A percentile compares a stretch with the other conserved stretches of the same genome.
These are phyloP conservation scores for Rhizoclosmatium sp. DNA, from an alignment of 192 early-diverging fungal species.

Conservation along the genomic window DNA sequence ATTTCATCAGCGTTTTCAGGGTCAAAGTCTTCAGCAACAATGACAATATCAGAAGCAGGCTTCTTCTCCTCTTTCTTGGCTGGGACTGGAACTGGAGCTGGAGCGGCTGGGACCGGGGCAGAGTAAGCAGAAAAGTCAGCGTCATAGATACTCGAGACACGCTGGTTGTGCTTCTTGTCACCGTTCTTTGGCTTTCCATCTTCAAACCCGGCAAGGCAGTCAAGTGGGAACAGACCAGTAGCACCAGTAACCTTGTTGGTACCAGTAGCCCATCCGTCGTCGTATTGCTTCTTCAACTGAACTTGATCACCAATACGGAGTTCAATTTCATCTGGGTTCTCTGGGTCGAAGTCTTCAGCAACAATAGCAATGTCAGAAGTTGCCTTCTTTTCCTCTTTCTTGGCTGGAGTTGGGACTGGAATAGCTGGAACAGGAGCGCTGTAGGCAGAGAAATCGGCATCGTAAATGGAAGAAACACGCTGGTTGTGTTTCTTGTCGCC, in stretches of 20 bases:
- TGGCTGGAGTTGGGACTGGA: background rate
- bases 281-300: constrained; percentile 20
- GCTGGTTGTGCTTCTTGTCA: constrained; percentile 14
- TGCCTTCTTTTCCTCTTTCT: background rate
- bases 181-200: background rate
- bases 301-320: constrained; percentile 27
- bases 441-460: constrained; percentile 10
- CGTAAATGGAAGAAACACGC: constrained; percentile 10
- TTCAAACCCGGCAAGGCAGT: background rate
- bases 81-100: background rate
- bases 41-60: background rate
- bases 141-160: constrained; percentile 20
- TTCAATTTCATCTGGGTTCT: constrained; percentile 24
- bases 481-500: constrained; percentile 19
- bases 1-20: constrained; percentile 26
- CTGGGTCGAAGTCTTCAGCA: background rate
- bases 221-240: constrained; percentile 23
- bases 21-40: background rate
- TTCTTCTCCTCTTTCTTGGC: background rate
- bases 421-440: background rate
- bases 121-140: constrained; percentile 9
- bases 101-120: background rate
- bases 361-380: background rate
- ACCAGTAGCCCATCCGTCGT: constrained; percentile 23
- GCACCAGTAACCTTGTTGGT: background rate